A percentile compares a stretch with the other conserved stretches of the same genome.
Conservation (phyloP, 2,329 filamentous ascomycete species). For the Sporothrix phasma region DNA sequence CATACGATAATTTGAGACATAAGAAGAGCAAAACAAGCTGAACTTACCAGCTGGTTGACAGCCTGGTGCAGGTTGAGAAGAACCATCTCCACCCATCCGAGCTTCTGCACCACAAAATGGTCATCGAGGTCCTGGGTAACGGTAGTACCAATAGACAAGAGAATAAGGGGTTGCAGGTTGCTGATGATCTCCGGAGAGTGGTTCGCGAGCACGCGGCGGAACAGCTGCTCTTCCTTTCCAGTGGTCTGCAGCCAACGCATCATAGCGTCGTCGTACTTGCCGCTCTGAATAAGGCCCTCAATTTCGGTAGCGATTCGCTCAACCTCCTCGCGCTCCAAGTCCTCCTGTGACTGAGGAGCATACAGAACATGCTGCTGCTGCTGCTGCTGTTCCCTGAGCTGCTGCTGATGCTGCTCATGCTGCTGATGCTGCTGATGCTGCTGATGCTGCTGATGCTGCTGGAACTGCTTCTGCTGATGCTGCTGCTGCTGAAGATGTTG, state of each 20-base stretch:
- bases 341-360: constrained; percentile 34
- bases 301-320: constrained; percentile 48
- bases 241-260: constrained; percentile 57
- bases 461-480: not conserved
- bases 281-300: constrained; percentile 50
- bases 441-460: not conserved
- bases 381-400: constrained; percentile 11
- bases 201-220: constrained; percentile 44
- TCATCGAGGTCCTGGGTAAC: constrained; percentile 50
- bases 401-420: no score
- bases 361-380: constrained; percentile 27
- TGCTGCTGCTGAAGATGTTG: not conserved
- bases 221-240: constrained; percentile 50
- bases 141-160: constrained; percentile 55
- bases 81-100: constrained; percentile 51
- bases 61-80: constrained; percentile 43
- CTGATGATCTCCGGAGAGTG: constrained; percentile 44
- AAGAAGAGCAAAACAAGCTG: not conserved
- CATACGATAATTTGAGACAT: not conserved
- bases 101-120: constrained; percentile 43
- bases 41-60: constrained; percentile 42
- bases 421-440: constrained; percentile 17
- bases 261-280: constrained; percentile 52
- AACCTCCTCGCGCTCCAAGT: constrained; percentile 43
- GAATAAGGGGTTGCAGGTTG: constrained; percentile 49